Evolutionary conservation across 805 yeast genomes (phyloP), one percentile per base, ranked within the genome.

Genomic region (Metschnikowia peoriensis): DNA sequence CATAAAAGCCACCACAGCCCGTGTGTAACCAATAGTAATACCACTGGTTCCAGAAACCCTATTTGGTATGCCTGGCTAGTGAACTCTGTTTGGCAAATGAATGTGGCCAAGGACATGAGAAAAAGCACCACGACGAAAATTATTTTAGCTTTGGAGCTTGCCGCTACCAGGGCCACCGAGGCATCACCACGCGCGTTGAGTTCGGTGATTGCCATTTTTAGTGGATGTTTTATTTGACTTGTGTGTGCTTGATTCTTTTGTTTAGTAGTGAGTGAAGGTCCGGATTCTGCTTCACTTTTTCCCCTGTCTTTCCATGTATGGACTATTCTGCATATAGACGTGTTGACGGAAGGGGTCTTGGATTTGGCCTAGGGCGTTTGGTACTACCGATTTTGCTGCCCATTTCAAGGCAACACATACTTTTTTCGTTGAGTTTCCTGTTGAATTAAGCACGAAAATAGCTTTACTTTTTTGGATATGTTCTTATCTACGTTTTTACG

Each of bases 61-160:
- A 72, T 64, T 32, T 75, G 71, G 63, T 88, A 86, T 6, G 89
- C 76, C 51, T 84, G 84, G 7, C 89, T 79, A 1, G 96, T 88
- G 54, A 85, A 73, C 65, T 89, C 97, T 0, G 97, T 89, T 64
- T 89, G 97, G 14, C 78, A 62, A 5, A 90, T 91, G 68, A 90
- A 90, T 3, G 91, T 62, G 7, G 80, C 61, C 53, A 74, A 61
- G 28, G 77, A 71, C 17, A 70, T 46, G 34, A 72, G 43, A 49
- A 75, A 75, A 34, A 74, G 62, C 2, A 65, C 42, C 14, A 58
- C 60, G 7, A 75, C 69, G 52, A 68, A 70, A n/a, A 68, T 49
- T 46, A 75, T 59, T 59, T 75, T 75, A n/a, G 74, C 61, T 51
- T 58, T 64, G 10, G 77, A 72, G 4, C 69, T 64, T 47, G 54